Base-by-base conservation (phyloP, 192 early-diverging fungal species). In the Umbelopsis sp. region DNA sequence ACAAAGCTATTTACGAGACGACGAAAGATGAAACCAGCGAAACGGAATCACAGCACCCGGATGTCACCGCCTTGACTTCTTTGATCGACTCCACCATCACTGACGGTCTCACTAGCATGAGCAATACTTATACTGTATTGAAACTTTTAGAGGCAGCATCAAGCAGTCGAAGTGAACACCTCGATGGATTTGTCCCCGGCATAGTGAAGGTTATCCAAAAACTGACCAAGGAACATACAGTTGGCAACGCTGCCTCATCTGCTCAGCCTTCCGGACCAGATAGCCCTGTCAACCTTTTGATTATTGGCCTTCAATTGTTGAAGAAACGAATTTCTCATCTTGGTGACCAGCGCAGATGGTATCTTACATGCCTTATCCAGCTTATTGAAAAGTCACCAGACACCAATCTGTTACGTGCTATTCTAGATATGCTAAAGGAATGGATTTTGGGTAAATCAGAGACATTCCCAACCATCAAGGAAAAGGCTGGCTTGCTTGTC, bases 401-500 rank as follows among this genome's bases (percentile, higher is more conserved):
- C 65, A 74, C 85, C 11, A 88, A 85, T 34, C 80, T 99, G 17
- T 79, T 93, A 12, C 79, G 89, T 9, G 85, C 87, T 4, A 91
- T 98, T 26, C 79, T 98, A 65, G 86, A 89, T 16, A 92, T 98
- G 85, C 86, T 93, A 10, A 86, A 90, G 31, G 88, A 91, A 51
- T 99, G 98, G 98, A 87, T 98, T 2, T 78, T 93, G 44, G 87
- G 86, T n/a, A 83, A 88, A 25, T 78, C 76, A 8, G 95, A 96
- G 59, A 83, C 92, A 2, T 97, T 97, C 82, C 98, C 98, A 2
- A 98, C 98, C 6, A 87, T 94, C 69, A 97, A 96, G 79, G 98
- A 99, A 70, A 98, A 99, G 78, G 92, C 96, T 7, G 92, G 90
- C 66, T 81, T 99, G n/a, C 84, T 97, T 80, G 86, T 92, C 17